Percentiles rank a stretch among this genome's conserved stretches.
phyloP scores from a whole-genome alignment of 352 stramenopile species.

The Aphanomyces euteiches region DNA sequence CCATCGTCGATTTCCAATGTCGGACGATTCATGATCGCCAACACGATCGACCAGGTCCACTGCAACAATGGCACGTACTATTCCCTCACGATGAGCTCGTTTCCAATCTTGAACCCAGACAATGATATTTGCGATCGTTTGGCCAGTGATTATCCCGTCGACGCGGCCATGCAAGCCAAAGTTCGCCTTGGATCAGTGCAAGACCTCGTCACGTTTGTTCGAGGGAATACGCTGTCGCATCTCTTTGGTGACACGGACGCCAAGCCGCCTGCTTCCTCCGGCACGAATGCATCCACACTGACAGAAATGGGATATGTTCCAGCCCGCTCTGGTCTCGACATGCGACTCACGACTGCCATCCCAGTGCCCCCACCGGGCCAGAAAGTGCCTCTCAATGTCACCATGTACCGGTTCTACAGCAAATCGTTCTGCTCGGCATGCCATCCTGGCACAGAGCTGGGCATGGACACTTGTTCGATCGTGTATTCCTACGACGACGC shows the following conservation, averaged over 20 bases:
- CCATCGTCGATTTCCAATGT: neutral
- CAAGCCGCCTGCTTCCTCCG: neutral
- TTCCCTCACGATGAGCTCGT: neutral
- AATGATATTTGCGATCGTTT: neutral
- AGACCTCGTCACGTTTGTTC: slow-evolving; percentile 21
- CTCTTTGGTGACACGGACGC: neutral
- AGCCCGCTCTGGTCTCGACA: neutral
- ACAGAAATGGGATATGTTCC: slow-evolving; percentile 9
- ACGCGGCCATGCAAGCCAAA: neutral
- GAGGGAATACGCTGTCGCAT: slow-evolving; percentile 14
- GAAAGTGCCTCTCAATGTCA: neutral
- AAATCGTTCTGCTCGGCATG: slow-evolving; percentile 23
- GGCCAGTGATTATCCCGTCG: neutral
- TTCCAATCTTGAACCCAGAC: neutral
- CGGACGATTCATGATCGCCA: neutral
- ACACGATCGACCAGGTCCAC: neutral
- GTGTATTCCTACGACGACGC: slow-evolving; percentile 24
- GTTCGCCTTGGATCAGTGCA: neutral
- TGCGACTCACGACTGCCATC: slow-evolving; percentile 14
- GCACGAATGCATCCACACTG: neutral
- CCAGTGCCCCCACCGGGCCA: neutral
- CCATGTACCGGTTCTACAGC: slow-evolving; percentile 21
- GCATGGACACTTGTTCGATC: slow-evolving; percentile 1
- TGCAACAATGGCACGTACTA: neutral
- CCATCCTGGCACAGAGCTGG: slow-evolving; percentile 13